Percentiles rank a stretch among this genome's conserved stretches.
These are phyloP conservation scores for Chenopodium quinoa DNA, from an alignment of 148 eudicot genomes.

Conservation along the genomic window DNA sequence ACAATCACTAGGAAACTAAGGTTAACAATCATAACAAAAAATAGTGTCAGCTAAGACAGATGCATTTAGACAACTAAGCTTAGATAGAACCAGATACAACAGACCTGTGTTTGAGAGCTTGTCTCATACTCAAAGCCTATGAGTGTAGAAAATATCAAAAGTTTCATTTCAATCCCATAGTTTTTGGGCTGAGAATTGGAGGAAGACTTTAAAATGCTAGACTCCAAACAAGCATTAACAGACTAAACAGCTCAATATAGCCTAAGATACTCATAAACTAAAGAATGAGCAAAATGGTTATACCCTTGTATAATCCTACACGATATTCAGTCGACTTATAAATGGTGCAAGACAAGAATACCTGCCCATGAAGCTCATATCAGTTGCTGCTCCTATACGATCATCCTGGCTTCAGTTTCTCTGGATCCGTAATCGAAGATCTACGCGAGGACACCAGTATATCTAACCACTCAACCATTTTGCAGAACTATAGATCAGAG, in stretches of 20 bases:
- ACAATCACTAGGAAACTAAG: not conserved
- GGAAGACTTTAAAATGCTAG: not conserved
- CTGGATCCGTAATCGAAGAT: conserved; percentile 18
- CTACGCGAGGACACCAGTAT: conserved; percentile 15
- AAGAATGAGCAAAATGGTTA: not conserved
- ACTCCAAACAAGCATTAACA: not conserved
- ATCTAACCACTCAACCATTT: conserved; percentile 23
- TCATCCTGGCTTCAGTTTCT: conserved; percentile 31
- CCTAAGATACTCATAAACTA: not conserved
- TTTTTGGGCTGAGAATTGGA: not conserved
- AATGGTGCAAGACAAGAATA: conserved; percentile 34
- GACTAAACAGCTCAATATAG: not conserved
- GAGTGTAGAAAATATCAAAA: not conserved
- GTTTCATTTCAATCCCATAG: not conserved
- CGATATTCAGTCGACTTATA: not conserved
- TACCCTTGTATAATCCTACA: conserved; percentile 15
- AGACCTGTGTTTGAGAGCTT: not conserved
- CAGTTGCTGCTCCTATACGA: conserved; percentile 29
- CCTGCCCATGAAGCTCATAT: conserved; percentile 45
- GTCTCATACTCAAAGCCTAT: not conserved
- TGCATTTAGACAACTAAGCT: not conserved
- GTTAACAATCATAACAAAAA: not conserved
- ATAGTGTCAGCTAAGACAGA: not conserved
- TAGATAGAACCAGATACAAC: not conserved
- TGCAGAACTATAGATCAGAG: conserved; percentile 13